phyloP scores from a whole-genome alignment of 306 rosid genomes.

The Rubus idaeus region DNA sequence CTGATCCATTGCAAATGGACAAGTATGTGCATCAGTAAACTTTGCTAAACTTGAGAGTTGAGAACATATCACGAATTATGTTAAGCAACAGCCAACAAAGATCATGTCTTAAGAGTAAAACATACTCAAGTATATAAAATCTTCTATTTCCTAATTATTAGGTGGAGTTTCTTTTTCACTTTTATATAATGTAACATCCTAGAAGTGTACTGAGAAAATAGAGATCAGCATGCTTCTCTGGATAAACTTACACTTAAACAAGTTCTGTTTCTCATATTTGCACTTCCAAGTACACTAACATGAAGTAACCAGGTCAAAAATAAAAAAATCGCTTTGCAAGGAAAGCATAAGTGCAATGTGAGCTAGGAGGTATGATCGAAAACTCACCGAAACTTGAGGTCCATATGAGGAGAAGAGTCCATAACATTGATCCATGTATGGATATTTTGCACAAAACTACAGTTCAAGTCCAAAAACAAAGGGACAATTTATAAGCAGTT shows the following conservation, averaged over 20 bases:
- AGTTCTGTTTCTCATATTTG: neutral
- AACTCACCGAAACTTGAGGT: slow-evolving; percentile 71
- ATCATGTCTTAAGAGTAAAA: neutral
- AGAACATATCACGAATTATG: slow-evolving; percentile 13
- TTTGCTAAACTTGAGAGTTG: neutral
- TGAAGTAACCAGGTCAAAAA: slow-evolving; percentile 4
- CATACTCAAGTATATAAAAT: neutral
- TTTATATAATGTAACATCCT: neutral
- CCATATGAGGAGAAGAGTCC: slow-evolving; percentile 80
- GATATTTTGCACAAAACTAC: slow-evolving; percentile 75
- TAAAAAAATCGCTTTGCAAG: neutral
- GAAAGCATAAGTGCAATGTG: slow-evolving; percentile 6
- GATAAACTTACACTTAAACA: neutral
- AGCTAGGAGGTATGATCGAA: slow-evolving; percentile 31
- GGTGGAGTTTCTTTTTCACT: neutral
- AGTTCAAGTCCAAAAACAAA: slow-evolving; percentile 28
- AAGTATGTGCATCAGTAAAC: slow-evolving; percentile 28
- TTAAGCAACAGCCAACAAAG: neutral
- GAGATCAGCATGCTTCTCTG: neutral
- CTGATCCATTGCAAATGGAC: slow-evolving; percentile 39
- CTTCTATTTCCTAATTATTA: neutral
- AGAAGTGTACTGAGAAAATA: neutral
- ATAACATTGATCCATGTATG: slow-evolving; percentile 67
- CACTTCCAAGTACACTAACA: neutral
- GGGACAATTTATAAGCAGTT: slow-evolving; percentile 1